A percentile compares a stretch with the other conserved stretches of the same genome.
Conservation (phyloP, 176 grass and related monocot species). For the Juncus inflexus region DNA sequence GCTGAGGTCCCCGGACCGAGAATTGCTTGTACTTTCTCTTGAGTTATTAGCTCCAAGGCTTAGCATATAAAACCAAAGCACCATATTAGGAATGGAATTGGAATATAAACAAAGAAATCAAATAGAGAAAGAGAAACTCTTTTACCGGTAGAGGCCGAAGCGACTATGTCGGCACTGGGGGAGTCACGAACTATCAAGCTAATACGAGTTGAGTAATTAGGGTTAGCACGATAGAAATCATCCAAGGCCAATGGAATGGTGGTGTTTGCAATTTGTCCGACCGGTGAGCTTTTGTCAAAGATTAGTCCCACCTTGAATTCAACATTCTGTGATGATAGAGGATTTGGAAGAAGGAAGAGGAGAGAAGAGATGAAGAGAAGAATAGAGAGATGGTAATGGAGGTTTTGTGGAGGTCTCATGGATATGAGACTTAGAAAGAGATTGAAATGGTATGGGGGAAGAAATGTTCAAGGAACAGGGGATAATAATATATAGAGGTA, state of each 20-base stretch:
- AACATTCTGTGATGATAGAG: background rate
- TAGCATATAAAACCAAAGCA: background rate
- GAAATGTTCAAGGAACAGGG: too few species aligned
- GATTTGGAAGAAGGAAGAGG: background rate
- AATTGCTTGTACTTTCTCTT: conserved; percentile 34
- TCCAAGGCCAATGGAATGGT: conserved; percentile 45
- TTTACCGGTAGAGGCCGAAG: conserved; percentile 41
- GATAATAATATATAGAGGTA: too few species aligned
- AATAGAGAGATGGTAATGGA: background rate
- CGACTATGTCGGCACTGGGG: conserved; percentile 5
- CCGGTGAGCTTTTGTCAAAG: conserved; percentile 31
- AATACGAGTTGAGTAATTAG: conserved; percentile 37
- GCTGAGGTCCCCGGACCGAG: conserved; percentile 48
- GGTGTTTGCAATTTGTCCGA: conserved; percentile 37
- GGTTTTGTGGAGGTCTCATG: background rate
- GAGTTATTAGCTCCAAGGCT: conserved; percentile 47
- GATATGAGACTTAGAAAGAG: too few species aligned
- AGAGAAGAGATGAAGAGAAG: conserved; percentile 8
- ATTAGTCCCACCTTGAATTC: conserved; percentile 56
- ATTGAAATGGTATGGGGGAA: too few species aligned
- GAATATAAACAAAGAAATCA: background rate
- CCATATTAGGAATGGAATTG: background rate
- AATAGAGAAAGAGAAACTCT: background rate
- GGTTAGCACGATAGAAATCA: conserved; percentile 44
- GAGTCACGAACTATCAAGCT: conserved; percentile 42